Evolutionary conservation across 2,329 filamentous ascomycete species (phyloP).

Genomic region (Colletotrichum neosansevieriae): DNA sequence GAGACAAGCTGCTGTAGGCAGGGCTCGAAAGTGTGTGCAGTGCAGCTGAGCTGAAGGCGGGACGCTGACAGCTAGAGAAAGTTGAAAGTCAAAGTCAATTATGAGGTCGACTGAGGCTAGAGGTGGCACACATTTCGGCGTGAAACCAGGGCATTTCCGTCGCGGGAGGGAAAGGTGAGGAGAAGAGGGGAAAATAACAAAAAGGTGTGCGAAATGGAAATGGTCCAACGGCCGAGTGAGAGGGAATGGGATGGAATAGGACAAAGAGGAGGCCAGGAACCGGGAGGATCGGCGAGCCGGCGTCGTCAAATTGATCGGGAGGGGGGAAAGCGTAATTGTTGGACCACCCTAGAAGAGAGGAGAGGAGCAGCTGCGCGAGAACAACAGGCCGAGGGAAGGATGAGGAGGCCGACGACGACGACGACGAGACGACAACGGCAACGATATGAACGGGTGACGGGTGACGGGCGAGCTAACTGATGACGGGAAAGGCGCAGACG

Average conservation of each 20-base stretch:
- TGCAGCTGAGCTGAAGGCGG: neutral
- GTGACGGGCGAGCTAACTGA: neutral
- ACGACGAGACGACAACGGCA: no score
- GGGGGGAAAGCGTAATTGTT: neutral
- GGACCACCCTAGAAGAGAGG: no score
- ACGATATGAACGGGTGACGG: neutral
- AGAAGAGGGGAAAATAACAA: neutral
- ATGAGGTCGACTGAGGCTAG: neutral
- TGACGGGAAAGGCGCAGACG: slow-evolving; percentile 29
- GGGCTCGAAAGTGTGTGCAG: slow-evolving; percentile 9
- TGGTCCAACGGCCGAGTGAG: neutral
- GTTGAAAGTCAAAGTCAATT: slow-evolving; percentile 25
- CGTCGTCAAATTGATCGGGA: neutral
- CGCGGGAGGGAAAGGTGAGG: neutral
- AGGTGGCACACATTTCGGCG: slow-evolving; percentile 18
- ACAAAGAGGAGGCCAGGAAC: slow-evolving; percentile 4
- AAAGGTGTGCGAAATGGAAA: neutral
- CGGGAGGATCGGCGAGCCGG: neutral
- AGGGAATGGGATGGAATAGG: neutral
- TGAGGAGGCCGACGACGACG: no score
- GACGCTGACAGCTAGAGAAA: slow-evolving; percentile 5
- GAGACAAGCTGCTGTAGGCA: slow-evolving; percentile 27
- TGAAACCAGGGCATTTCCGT: slow-evolving; percentile 11
- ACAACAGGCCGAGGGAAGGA: no score
- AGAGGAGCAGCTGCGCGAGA: no score